Evolutionary conservation across 345 rosid species (phyloP).

Genomic region (Eucalyptus erythrocorys): DNA sequence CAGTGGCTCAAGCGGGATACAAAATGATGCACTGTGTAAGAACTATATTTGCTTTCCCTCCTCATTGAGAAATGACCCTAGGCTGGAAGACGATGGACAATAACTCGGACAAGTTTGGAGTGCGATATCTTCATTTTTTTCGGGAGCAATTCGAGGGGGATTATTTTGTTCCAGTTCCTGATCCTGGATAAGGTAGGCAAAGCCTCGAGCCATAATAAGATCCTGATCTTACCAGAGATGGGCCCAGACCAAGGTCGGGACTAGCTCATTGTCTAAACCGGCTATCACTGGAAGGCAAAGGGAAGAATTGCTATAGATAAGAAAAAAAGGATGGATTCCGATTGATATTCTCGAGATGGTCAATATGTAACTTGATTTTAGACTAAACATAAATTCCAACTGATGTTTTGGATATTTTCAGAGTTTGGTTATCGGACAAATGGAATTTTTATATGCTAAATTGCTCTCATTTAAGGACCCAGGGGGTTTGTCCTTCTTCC

Average conservation of each 20-base stretch:
- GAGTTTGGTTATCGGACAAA: neutral
- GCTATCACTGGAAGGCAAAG: neutral
- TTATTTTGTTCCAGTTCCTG: neutral
- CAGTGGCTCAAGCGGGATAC: no score
- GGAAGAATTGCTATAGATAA: neutral
- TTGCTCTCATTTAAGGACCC: neutral
- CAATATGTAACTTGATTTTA: neutral
- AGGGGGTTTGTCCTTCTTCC: neutral
- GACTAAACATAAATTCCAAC: neutral
- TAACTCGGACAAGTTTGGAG: no score
- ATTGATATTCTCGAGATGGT: neutral
- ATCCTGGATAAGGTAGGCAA: neutral
- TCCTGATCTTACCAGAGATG: neutral
- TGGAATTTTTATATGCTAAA: neutral
- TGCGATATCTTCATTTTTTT: no score
- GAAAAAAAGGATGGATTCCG: neutral
- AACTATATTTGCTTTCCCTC: no score
- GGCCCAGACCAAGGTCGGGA: neutral
- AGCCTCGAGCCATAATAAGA: neutral
- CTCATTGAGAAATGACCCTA: no score
- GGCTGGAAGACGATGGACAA: no score
- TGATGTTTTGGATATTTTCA: neutral
- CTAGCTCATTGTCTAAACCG: neutral
- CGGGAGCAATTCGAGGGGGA: no score
- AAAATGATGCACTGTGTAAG: no score